Evolutionary conservation across 305 asterid species (phyloP), one percentile per base, ranked within the genome.

Genomic region (Solanum hybrid): DNA sequence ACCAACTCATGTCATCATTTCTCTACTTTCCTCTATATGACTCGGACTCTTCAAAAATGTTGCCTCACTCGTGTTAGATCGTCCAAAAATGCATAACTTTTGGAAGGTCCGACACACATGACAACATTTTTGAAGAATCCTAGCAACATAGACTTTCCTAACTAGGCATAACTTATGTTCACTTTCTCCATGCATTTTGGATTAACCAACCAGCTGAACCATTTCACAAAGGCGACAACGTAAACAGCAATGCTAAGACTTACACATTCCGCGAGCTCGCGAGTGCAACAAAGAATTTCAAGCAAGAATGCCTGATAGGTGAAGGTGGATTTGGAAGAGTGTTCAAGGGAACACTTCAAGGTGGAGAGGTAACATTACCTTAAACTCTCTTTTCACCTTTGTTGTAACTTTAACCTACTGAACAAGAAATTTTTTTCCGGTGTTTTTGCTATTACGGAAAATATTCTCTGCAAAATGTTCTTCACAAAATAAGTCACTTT

Each of bases 261-360:
- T 97, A 92, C 94, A 95, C 97, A 67, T 97, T 97, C 93, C 99
- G 99, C 4, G 99, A 97, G 92, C 97, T 97, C 40, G 98, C 98
- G 87, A 92, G 91, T 22, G 99, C 99, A 74, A 96, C 99, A 61
- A 97, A 96, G 92, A 94, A 95, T 89, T 97, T 97, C 89, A 95
- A 95, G 39, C 96, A 93, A 92, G 99, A 97, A 95, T 91, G 94
- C 88, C 92, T 97, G 86, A 64, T 96, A 85, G 95, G 96, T 22
- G 99, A 97, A 95, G 97, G 97, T 69, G 98, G 98, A 91, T 94
- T 95, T 57, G 99, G 99, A 78, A 93, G 95, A 92, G 91, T 97
- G n/a, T 96, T 95, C 91, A 95, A 94, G 89, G 99, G 96, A 86
- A 95, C 95, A 67, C 93, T 97, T 91, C 93, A 90, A 78, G 90